These are phyloP conservation scores for Pharus latifolius DNA, from an alignment of 176 grass and related monocot species.

Conservation along the genomic window DNA sequence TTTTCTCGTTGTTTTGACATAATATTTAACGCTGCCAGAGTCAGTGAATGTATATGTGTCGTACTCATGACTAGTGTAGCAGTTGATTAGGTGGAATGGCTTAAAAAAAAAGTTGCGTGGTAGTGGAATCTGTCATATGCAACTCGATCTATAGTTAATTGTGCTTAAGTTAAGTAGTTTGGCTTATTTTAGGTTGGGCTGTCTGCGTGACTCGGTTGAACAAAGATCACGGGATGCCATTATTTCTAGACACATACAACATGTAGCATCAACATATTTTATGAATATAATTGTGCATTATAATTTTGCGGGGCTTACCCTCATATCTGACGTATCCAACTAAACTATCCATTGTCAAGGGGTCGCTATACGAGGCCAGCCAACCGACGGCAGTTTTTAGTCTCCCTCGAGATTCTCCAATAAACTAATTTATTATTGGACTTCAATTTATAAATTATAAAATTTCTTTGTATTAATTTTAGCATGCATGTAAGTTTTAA, in stretches of 20 bases:
- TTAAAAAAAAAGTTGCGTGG: not conserved
- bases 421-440: too few relatives aligned
- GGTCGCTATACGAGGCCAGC: too few relatives aligned
- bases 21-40: too few relatives aligned
- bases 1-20: too few relatives aligned
- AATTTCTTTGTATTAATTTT: too few relatives aligned
- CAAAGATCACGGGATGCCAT: not conserved
- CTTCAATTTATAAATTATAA: too few relatives aligned
- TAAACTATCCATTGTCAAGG: too few relatives aligned
- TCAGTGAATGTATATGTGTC: not conserved
- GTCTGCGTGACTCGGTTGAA: not conserved
- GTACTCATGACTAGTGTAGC: conserved; percentile 13
- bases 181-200: not conserved
- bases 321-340: too few relatives aligned
- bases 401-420: too few relatives aligned
- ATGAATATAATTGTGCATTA: not conserved
- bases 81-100: conserved; percentile 25
- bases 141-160: not conserved
- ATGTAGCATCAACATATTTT: not conserved
- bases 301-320: too few relatives aligned
- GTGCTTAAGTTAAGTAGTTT: not conserved
- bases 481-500: too few relatives aligned
- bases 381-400: too few relatives aligned
- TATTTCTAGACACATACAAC: not conserved
- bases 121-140: not conserved